These are phyloP conservation scores for Neonectria coccinea DNA, from an alignment of 2,329 filamentous ascomycete genomes.

Conservation along the genomic window DNA sequence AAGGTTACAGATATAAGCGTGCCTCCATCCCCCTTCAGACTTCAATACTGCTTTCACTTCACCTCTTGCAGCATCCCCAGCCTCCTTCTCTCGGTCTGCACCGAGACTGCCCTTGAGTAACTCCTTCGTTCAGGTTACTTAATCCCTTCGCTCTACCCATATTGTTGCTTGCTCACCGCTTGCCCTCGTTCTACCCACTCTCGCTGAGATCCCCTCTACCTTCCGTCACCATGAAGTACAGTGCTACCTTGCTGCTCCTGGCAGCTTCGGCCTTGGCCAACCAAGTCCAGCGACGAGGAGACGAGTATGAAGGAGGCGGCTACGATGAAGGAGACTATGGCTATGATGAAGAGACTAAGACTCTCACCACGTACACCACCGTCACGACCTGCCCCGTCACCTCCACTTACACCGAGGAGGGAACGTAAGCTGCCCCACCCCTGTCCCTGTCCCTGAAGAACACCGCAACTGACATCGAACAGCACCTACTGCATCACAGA, in stretches of 20 bases:
- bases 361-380: slow-evolving; percentile 53
- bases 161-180: slow-evolving; percentile 35
- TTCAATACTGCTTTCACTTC: slow-evolving; percentile 24
- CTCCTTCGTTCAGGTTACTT: slow-evolving; percentile 50
- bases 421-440: slow-evolving; percentile 51
- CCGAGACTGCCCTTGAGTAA: slow-evolving; percentile 37
- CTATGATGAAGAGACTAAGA: slow-evolving; percentile 28
- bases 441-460: background rate
- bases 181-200: slow-evolving; percentile 36
- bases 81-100: slow-evolving; percentile 30
- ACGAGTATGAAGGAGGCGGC: slow-evolving; percentile 13
- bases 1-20: slow-evolving; percentile 42
- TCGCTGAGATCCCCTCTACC: slow-evolving; percentile 31
- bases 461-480: slow-evolving; percentile 30
- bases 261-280: slow-evolving; percentile 43
- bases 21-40: slow-evolving; percentile 25
- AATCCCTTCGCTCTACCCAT: slow-evolving; percentile 41
- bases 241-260: slow-evolving; percentile 41
- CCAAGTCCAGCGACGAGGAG: slow-evolving; percentile 36
- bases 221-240: slow-evolving; percentile 43
- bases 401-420: slow-evolving; percentile 54
- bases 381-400: slow-evolving; percentile 61
- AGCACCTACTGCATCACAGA: slow-evolving; percentile 58
- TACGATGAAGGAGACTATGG: slow-evolving; percentile 23
- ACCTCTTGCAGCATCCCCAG: slow-evolving; percentile 33